Conservation (phyloP, 139 green algal species). For the Pseudopediastrum boryanum region DNA sequence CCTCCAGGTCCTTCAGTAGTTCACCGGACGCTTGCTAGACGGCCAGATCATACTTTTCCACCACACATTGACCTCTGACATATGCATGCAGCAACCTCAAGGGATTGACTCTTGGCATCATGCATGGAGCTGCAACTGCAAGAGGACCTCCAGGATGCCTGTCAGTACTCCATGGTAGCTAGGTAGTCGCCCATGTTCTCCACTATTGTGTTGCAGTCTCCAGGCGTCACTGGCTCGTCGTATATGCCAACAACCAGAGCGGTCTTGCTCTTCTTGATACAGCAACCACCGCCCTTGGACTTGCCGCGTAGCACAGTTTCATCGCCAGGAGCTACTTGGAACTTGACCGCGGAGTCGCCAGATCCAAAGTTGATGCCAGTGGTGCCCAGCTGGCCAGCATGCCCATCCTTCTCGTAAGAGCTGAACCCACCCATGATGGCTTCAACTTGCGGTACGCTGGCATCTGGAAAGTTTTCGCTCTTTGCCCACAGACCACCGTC, state of each 20-base stretch:
- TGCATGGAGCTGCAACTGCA: too few species aligned
- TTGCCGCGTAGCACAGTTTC: constrained; percentile 75
- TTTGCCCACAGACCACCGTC: constrained; percentile 80
- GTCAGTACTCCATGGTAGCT: constrained; percentile 64
- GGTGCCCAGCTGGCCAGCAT: constrained; percentile 45
- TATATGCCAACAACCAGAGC: constrained; percentile 81
- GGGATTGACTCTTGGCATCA: too few species aligned
- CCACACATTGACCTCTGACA: too few species aligned
- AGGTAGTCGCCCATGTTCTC: constrained; percentile 82
- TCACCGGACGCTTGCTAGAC: too few species aligned
- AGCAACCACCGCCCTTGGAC: constrained; percentile 63
- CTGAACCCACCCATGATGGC: constrained; percentile 60
- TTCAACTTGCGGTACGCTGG: constrained; percentile 47
- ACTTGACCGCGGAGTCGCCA: constrained; percentile 69
- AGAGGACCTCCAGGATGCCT: too few species aligned
- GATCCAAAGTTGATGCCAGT: constrained; percentile 64
- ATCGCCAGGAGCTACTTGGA: constrained; percentile 36
- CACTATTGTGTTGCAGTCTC: constrained; percentile 70
- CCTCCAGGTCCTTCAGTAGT: too few species aligned
- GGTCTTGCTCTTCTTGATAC: constrained; percentile 78
- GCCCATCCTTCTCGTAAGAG: constrained; percentile 33
- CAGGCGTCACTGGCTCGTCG: constrained; percentile 61
- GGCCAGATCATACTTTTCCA: too few species aligned
- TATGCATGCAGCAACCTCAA: too few species aligned
- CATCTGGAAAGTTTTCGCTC: constrained; percentile 58